A percentile compares a stretch with the other conserved stretches of the same genome.
Conservation (phyloP, 306 rosid genomes). For the Betula pendula region DNA sequence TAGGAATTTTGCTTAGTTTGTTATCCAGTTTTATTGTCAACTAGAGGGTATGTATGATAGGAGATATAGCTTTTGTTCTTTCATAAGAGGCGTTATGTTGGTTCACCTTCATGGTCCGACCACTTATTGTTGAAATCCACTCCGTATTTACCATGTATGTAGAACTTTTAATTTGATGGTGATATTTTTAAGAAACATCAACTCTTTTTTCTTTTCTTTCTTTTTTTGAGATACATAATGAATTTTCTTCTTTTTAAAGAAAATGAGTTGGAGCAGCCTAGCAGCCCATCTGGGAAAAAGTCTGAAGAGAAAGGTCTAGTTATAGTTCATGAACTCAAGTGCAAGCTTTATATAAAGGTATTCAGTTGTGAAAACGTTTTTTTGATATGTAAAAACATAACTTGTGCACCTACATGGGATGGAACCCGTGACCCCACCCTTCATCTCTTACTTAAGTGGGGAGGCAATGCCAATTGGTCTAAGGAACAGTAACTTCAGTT, state of each 20-base stretch:
- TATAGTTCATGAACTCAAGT: constrained; percentile 85
- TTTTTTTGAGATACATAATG: neutral
- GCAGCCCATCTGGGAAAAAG: constrained; percentile 87
- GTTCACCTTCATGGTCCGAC: neutral
- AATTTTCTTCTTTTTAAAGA: constrained; percentile 46
- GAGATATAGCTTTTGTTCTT: neutral
- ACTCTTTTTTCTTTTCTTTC: no score
- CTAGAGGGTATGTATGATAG: neutral
- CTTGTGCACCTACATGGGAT: neutral
- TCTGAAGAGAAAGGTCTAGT: constrained; percentile 79
- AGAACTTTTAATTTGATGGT: no score
- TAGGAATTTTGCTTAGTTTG: neutral
- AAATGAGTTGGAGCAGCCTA: constrained; percentile 72
- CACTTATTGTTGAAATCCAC: neutral
- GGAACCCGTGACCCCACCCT: neutral
- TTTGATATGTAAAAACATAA: no score
- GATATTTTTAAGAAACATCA: no score
- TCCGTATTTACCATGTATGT: no score
- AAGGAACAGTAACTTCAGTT: neutral
- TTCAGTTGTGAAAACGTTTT: no score
- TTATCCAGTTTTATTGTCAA: neutral
- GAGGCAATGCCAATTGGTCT: constrained; percentile 3
- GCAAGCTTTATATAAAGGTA: constrained; percentile 93
- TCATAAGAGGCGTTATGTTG: neutral
- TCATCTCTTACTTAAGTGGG: no score